Evolutionary conservation across 2,329 filamentous ascomycete genomes (phyloP), one percentile per base, ranked within the genome.

Genomic region (Aspergillus proliferans): DNA sequence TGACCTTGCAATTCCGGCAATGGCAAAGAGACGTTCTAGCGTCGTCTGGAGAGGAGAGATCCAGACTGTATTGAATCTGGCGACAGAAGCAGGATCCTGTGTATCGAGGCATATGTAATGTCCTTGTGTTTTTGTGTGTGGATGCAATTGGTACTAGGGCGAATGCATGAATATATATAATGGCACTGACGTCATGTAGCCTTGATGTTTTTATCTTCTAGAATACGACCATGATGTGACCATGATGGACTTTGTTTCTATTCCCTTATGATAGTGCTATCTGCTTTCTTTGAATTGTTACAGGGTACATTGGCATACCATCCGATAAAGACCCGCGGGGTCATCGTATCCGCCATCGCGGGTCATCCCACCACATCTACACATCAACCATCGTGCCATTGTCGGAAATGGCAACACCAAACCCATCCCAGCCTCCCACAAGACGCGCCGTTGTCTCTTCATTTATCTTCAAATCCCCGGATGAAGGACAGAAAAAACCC

Each of bases 11-110:
- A 56, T 73, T 77, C 15, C 60, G 53, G 56, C 77, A 80, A 58
- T 81, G 76, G 53, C 77, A 81, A 14, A 81, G 56, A 8, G 71
- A 76, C 1, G 76, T 78, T 19, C 76, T 65, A 2, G 76, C 77
- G 21, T 79, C 69, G 6, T 74, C 70, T 4, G 69, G 65, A 6
- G 73, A 71, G 2, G 59, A 53, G 1, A 81, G 66, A 0, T 64
- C 61, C 43, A 80, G 64, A 14, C 68, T 63, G 51, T 79, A 81
- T 26, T 67, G 64, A 48, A 80, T 67, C 7, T 65, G 65, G 48
- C 67, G 64, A 58, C 78, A 80, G 58, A 72, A 75, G 62, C 77
- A 81, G 36, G 67, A 69, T 18, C 73, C 72, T 1, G 65, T 65
- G 36, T 66, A 65, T 3, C 43, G 51, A 4, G 58, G 60, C 64